Percentiles rank a stretch among this genome's conserved stretches.
Evolutionary conservation across 2,329 filamentous ascomycete genomes (phyloP).

Genomic region (Microcyclospora tardicrescens): DNA sequence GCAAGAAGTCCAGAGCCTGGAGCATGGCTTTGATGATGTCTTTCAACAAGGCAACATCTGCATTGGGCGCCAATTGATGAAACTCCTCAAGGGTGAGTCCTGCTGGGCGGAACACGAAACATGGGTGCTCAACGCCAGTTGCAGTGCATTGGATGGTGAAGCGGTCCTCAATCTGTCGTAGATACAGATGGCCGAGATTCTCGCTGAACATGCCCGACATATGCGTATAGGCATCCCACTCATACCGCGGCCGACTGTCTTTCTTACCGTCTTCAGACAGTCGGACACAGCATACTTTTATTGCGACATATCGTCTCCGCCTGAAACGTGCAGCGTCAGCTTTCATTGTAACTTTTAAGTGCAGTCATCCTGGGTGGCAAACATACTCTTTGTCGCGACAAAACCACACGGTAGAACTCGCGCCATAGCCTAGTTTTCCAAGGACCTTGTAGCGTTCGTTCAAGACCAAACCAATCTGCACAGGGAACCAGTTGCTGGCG

Average conservation of each 20-base stretch:
- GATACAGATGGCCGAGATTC: not conserved
- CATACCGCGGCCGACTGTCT: not conserved
- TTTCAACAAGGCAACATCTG: slow-evolving; percentile 3
- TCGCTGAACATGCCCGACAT: not conserved
- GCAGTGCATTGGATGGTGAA: slow-evolving; percentile 1
- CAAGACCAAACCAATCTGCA: slow-evolving; percentile 25
- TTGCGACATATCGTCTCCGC: not conserved
- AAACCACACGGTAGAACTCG: slow-evolving; percentile 32
- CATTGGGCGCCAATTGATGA: slow-evolving; percentile 15
- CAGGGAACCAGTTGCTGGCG: slow-evolving; percentile 26
- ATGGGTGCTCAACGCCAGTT: not conserved
- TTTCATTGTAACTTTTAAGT: slow-evolving; percentile 21
- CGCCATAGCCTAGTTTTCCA: slow-evolving; percentile 33
- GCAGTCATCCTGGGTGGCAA: slow-evolving; percentile 19
- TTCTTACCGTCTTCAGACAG: not conserved
- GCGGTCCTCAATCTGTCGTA: not conserved
- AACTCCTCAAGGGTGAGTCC: slow-evolving; percentile 28
- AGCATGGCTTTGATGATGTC: not conserved
- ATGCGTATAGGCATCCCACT: slow-evolving; percentile 1
- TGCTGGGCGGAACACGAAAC: slow-evolving; percentile 6
- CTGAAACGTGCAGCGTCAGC: slow-evolving; percentile 18
- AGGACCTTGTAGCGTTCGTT: slow-evolving; percentile 25
- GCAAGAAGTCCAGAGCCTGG: slow-evolving; percentile 1
- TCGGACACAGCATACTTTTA: not conserved
- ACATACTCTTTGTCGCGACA: slow-evolving; percentile 24